Base-by-base conservation (phyloP, 2,329 filamentous ascomycete species). In the Talaromyces sp. region DNA sequence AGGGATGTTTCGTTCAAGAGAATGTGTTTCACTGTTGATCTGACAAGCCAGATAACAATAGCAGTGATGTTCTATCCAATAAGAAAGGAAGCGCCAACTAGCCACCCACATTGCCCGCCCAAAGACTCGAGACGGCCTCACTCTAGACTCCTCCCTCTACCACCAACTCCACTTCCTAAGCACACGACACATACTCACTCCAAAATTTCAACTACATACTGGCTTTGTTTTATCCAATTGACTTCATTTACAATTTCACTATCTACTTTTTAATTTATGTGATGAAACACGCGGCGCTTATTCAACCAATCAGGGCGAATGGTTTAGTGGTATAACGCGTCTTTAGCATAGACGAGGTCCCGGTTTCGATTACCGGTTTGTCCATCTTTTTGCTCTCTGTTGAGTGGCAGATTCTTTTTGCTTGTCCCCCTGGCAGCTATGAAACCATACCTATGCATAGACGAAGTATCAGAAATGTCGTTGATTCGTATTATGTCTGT, bases 241-340 rank as follows among this genome's bases (percentile, higher is more conserved):
- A 31, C 27, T 31, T 31, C 27, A 31, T 31, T 31, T 31, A 31
- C 4, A 35, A 16, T 5, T 19, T 11, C 14, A 33, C 13, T 7
- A 52, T 16, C 9, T 56, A 24, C 4, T 3, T 1, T 4, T 9
- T 13, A 8, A 56, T 39, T 54, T 9, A 39, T 37, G 9, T 11
- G 7, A 33, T 33, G 10, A 22, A 37, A 56, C 16, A 14, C 1
- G 33, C 11, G 31, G 52, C 52, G 52, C 31, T 37, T 37, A 56
- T 4, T 39, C 33, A 39, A 24, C 52, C 52, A 56, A 56, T 56
- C 52, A 56, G 52, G 52, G 52, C 52, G 52, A 56, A 56, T 56
- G 52, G 52, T 60, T 60, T 63, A 57, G 61, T 54, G 61, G 61
- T 63, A 62, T 62, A 52, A 56, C 37, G 48, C 57, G 37, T 47